These are phyloP conservation scores for Pseudocercospora crystallina DNA, from an alignment of 2,329 filamentous ascomycete species.

Conservation along the genomic window DNA sequence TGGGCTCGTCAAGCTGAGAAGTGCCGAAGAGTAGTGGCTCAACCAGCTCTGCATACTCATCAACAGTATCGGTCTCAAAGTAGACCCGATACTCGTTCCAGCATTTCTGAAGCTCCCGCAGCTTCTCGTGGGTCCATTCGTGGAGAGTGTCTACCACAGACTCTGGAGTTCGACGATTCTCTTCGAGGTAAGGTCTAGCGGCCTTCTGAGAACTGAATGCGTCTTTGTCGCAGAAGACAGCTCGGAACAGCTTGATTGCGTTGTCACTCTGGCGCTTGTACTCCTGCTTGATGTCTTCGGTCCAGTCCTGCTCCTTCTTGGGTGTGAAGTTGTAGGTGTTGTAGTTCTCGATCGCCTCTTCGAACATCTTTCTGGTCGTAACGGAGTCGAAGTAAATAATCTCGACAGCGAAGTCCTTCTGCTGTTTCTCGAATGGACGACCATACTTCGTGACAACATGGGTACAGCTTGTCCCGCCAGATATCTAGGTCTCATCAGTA, in stretches of 20 bases:
- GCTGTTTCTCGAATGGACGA: constrained; percentile 10
- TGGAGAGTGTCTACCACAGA: no score
- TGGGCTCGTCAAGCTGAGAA: background rate
- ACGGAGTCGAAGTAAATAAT: constrained; percentile 18
- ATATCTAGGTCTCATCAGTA: constrained; percentile 3
- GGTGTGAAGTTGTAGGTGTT: constrained; percentile 10
- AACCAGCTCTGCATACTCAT: background rate
- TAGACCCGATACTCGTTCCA: background rate
- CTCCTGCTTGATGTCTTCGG: constrained; percentile 8
- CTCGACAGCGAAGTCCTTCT: constrained; percentile 13
- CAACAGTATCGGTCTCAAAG: background rate
- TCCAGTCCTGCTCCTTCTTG: constrained; percentile 15
- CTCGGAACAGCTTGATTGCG: constrained; percentile 15
- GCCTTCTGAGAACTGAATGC: background rate
- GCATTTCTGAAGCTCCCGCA: background rate
- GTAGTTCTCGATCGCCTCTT: constrained; percentile 14
- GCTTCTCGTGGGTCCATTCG: no score
- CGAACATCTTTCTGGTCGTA: constrained; percentile 9
- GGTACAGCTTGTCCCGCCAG: constrained; percentile 22
- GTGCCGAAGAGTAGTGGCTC: constrained; percentile 7
- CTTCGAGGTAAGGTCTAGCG: constrained; percentile 4
- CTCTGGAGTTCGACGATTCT: no score
- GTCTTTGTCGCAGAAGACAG: constrained; percentile 20
- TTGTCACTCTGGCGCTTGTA: constrained; percentile 8
- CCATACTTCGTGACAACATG: constrained; percentile 18